Percentiles rank a stretch among this genome's conserved stretches.
Conservation (phyloP, 352 stramenopile species). For the Phytopythium aichiense region DNA sequence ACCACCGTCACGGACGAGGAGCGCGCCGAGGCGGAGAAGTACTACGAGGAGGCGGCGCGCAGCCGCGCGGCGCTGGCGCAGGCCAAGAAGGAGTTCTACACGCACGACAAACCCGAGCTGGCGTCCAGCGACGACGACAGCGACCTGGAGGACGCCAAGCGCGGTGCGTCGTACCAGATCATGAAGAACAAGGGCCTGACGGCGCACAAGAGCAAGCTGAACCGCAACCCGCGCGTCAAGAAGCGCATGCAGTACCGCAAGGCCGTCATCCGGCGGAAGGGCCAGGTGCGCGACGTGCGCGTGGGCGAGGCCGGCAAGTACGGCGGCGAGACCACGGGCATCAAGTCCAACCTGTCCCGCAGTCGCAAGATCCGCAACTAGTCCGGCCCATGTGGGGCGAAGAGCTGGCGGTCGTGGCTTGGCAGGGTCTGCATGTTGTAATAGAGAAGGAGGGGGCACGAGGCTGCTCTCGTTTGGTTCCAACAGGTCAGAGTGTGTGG, state of each 20-base stretch:
- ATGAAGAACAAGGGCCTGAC: constrained; percentile 98
- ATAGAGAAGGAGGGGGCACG: constrained; percentile 7
- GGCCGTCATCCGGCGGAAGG: constrained; percentile 96
- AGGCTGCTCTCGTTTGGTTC: constrained; percentile 1
- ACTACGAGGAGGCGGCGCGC: constrained; percentile 62
- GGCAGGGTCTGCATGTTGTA: background rate
- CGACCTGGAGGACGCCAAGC: constrained; percentile 79
- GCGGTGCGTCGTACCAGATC: constrained; percentile 93
- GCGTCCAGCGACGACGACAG: constrained; percentile 55
- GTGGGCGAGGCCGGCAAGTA: constrained; percentile 84
- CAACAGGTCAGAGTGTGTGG: background rate
- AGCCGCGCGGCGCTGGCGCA: constrained; percentile 53
- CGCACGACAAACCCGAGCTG: constrained; percentile 54
- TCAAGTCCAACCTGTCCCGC: constrained; percentile 86
- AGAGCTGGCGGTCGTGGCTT: constrained; percentile 9
- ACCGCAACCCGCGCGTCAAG: constrained; percentile 98
- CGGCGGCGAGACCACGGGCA: constrained; percentile 86
- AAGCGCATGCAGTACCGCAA: constrained; percentile 98
- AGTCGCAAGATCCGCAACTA: constrained; percentile 90
- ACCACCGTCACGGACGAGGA: constrained; percentile 40
- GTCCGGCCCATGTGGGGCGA: constrained; percentile 5
- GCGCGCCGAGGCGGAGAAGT: constrained; percentile 53
- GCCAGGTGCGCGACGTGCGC: constrained; percentile 93
- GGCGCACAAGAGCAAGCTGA: constrained; percentile 97
- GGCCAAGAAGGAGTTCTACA: constrained; percentile 78